Evolutionary conservation across 257 asterid species (phyloP).

Genomic region (Nicotiana sylvestris): DNA sequence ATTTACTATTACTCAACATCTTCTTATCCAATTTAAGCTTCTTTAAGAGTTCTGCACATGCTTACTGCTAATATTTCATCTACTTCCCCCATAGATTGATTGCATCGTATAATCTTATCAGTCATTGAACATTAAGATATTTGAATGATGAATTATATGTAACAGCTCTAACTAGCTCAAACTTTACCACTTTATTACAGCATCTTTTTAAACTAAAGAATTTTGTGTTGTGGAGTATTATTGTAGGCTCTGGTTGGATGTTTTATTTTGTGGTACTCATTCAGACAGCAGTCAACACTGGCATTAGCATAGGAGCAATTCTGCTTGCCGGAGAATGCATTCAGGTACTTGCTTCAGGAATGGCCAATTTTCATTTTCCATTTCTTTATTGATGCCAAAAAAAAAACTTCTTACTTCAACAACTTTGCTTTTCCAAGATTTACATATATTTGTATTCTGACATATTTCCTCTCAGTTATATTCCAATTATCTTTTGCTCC

Average conservation of each 20-base stretch:
- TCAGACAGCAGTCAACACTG: constrained; percentile 86
- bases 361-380: background rate
- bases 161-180: background rate
- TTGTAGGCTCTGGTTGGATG: constrained; percentile 89
- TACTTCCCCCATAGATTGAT: background rate
- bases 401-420: background rate
- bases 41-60: background rate
- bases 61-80: background rate
- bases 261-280: constrained; percentile 79
- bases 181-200: background rate
- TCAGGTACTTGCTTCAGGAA: constrained; percentile 45
- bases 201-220: background rate
- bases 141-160: background rate
- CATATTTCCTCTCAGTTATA: background rate
- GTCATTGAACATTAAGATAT: background rate
- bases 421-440: background rate
- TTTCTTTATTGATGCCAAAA: background rate
- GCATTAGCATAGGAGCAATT: constrained; percentile 81
- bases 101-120: background rate
- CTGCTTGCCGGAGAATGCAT: constrained; percentile 89
- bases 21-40: background rate
- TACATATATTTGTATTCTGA: background rate
- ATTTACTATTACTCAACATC: background rate
- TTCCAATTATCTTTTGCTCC: background rate
- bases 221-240: background rate